Evolutionary conservation across 2,329 filamentous ascomycete species (phyloP).

Genomic region (Xylaria sp.): DNA sequence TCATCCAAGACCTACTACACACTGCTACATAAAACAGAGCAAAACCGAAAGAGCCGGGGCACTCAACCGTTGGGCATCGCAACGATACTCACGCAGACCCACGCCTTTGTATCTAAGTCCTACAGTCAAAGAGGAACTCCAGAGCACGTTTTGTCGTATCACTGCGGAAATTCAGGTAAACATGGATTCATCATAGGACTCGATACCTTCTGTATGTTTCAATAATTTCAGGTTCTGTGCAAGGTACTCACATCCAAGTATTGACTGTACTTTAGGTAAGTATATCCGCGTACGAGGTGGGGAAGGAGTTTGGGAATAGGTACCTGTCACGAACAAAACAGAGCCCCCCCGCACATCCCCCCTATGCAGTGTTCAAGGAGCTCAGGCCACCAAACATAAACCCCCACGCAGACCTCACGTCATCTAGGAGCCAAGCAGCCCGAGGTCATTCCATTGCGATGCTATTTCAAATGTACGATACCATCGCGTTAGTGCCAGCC

Average conservation of each 20-base stretch:
- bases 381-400: neutral
- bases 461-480: neutral
- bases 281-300: neutral
- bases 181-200: too few relatives aligned
- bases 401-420: neutral
- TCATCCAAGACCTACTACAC: neutral
- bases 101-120: too few relatives aligned
- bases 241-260: too few relatives aligned
- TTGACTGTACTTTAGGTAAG: neutral
- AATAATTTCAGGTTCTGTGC: too few relatives aligned
- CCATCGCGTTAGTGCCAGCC: neutral
- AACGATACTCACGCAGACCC: neutral
- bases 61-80: neutral
- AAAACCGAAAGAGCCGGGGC: neutral
- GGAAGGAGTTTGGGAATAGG: neutral
- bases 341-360: neutral
- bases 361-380: neutral
- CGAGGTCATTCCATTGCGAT: neutral
- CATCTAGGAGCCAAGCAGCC: neutral
- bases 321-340: neutral
- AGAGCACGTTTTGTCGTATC: too few relatives aligned
- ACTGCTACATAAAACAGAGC: too few relatives aligned
- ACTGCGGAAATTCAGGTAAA: too few relatives aligned
- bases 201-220: too few relatives aligned
- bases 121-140: too few relatives aligned